Percentiles rank a stretch among this genome's conserved stretches.
Conservation (phyloP, 225 moss, liverwort and hornwort species). For the Rhytidiadelphus loreus region DNA sequence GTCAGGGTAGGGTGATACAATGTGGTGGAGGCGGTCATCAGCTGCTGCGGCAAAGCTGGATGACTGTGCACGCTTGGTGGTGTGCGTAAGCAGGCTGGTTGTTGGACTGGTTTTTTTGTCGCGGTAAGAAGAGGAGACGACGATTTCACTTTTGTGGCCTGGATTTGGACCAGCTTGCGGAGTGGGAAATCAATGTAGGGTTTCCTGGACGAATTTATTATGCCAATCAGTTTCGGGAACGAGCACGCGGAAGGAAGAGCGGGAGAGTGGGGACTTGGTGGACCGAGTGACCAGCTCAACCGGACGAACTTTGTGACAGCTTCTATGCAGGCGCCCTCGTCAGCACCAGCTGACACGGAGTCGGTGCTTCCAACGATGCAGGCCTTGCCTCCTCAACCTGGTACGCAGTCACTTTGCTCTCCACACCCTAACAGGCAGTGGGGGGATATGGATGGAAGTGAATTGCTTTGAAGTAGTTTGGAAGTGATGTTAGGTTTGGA, state of each 20-base stretch:
- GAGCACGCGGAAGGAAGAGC: constrained; percentile 25
- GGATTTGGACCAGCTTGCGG: constrained; percentile 7
- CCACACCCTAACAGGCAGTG: constrained; percentile 7
- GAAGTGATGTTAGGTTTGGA: constrained; percentile 9
- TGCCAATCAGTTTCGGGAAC: constrained; percentile 30
- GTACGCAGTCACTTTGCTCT: constrained; percentile 12
- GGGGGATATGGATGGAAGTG: not conserved
- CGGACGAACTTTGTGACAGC: constrained; percentile 11
- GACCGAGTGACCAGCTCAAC: constrained; percentile 17
- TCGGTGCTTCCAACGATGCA: constrained; percentile 55
- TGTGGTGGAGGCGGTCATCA: constrained; percentile 45
- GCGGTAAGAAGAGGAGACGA: not conserved
- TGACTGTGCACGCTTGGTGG: constrained; percentile 10
- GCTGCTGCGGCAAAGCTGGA: constrained; percentile 29
- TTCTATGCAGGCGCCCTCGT: constrained; percentile 49
- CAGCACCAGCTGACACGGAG: constrained; percentile 38
- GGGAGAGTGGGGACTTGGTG: constrained; percentile 20
- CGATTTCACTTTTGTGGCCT: not conserved
- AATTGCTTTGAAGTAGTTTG: not conserved
- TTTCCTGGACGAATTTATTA: constrained; percentile 24
- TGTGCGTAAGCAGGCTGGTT: constrained; percentile 3
- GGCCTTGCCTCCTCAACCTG: constrained; percentile 52
- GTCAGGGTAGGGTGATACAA: constrained; percentile 18
- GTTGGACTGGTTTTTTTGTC: not conserved
- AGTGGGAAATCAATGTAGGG: constrained; percentile 40